Conservation (phyloP, 768 basidiomycete genomes). For the Suillus variegatus region DNA sequence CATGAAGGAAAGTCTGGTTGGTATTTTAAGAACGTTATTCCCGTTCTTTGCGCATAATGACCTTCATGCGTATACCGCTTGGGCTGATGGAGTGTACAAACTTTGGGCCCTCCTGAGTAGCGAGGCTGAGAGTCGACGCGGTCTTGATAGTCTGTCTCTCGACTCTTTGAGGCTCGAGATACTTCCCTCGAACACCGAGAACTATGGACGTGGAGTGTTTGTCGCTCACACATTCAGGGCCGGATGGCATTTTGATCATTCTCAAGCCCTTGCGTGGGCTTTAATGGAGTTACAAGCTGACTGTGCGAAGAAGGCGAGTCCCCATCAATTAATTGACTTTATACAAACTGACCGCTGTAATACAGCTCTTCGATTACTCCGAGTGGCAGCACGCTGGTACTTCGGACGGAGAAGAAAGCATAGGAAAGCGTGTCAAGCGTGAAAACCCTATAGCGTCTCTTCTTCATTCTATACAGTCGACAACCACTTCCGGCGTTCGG, state of each 20-base stretch:
- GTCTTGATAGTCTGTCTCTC: constrained; percentile 63
- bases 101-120: constrained; percentile 59
- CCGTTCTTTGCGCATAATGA: constrained; percentile 55
- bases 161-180: constrained; percentile 62
- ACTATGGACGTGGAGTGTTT: constrained; percentile 45
- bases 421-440: constrained; percentile 52
- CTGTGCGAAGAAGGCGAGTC: constrained; percentile 63
- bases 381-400: constrained; percentile 51
- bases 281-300: constrained; percentile 81
- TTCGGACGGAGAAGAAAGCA: constrained; percentile 28
- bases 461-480: constrained; percentile 47
- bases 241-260: constrained; percentile 69
- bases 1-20: constrained; percentile 77
- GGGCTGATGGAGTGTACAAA: constrained; percentile 48
- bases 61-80: constrained; percentile 32
- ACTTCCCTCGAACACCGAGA: constrained; percentile 17
- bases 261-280: constrained; percentile 78
- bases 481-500: constrained; percentile 34
- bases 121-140: constrained; percentile 66
- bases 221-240: constrained; percentile 66
- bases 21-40: constrained; percentile 70
- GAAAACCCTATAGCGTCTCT: constrained; percentile 63
- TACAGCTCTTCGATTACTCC: constrained; percentile 63
- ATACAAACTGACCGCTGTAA: constrained; percentile 7
- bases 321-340: background rate